phyloP scores from a whole-genome alignment of 176 grass and related monocot species.

The Carex kokanica region DNA sequence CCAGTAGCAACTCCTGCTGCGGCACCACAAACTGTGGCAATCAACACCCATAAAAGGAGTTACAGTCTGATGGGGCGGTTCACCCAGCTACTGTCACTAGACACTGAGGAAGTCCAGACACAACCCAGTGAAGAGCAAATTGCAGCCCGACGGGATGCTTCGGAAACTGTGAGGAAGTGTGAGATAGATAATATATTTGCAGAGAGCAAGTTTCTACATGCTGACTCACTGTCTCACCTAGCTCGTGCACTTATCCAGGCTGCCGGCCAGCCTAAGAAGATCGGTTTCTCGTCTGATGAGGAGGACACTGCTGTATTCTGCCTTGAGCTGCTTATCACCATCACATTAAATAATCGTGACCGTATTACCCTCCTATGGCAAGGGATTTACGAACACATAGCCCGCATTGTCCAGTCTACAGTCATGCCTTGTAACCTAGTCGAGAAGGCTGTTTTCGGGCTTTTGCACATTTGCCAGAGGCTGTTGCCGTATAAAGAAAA shows the following conservation, averaged over 20 bases:
- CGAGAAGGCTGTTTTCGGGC: constrained; percentile 94
- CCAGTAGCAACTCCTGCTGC: constrained; percentile 34
- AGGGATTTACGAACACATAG: constrained; percentile 87
- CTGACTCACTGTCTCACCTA: constrained; percentile 71
- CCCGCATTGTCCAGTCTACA: constrained; percentile 87
- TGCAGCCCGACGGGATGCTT: constrained; percentile 64
- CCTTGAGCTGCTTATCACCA: constrained; percentile 82
- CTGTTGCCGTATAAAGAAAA: constrained; percentile 97
- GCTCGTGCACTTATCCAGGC: constrained; percentile 67
- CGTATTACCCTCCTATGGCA: constrained; percentile 92
- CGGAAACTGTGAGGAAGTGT: constrained; percentile 74
- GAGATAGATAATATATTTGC: constrained; percentile 80
- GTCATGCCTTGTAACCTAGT: constrained; percentile 96
- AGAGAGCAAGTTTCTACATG: constrained; percentile 96
- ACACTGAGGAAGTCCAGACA: constrained; percentile 70
- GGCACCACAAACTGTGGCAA: constrained; percentile 44
- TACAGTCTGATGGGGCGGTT: constrained; percentile 93
- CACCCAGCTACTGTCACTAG: constrained; percentile 73
- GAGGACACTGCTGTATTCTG: constrained; percentile 85
- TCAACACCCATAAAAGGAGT: constrained; percentile 55
- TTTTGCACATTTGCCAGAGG: constrained; percentile 85
- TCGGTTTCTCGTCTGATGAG: constrained; percentile 64
- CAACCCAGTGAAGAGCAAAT: constrained; percentile 90
- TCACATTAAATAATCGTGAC: constrained; percentile 96
- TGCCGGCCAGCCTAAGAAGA: constrained; percentile 75